These are phyloP conservation scores for Penicillium sp. DNA, from an alignment of 2,329 filamentous ascomycete genomes.

Conservation along the genomic window DNA sequence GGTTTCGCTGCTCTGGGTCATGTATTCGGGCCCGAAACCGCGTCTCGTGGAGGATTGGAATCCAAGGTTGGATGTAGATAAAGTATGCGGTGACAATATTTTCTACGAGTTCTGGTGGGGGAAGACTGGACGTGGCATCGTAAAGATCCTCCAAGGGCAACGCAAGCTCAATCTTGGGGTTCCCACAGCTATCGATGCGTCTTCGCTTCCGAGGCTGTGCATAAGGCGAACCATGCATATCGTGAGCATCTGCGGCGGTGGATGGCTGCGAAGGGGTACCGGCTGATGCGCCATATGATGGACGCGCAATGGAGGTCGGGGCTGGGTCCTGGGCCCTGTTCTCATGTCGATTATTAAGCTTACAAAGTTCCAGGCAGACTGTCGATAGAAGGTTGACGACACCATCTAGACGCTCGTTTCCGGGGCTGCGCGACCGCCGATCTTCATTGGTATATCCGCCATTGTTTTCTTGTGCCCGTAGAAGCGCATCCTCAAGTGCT, in stretches of 20 bases:
- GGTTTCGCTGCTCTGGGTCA: slow-evolving; percentile 19
- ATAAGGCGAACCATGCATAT: not conserved
- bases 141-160: not conserved
- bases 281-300: not conserved
- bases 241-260: not conserved
- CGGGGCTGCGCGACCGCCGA: not conserved
- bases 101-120: slow-evolving; percentile 5
- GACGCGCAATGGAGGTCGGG: not conserved
- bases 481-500: not conserved
- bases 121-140: slow-evolving; percentile 1
- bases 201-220: not conserved
- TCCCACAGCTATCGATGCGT: not conserved
- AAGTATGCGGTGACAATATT: slow-evolving; percentile 19
- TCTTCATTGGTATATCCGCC: not conserved
- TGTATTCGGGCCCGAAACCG: slow-evolving; percentile 20
- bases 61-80: slow-evolving; percentile 16
- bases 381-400: slow-evolving; percentile 8
- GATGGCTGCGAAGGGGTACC: not conserved
- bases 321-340: not conserved
- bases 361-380: slow-evolving; percentile 11
- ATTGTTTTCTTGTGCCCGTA: not conserved
- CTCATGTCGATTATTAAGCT: slow-evolving; percentile 8
- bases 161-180: not conserved
- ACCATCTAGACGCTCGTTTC: slow-evolving; percentile 1
- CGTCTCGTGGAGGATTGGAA: slow-evolving; percentile 16